These are phyloP conservation scores for Fusarium luffae DNA, from an alignment of 2,329 filamentous ascomycete species.

Conservation along the genomic window DNA sequence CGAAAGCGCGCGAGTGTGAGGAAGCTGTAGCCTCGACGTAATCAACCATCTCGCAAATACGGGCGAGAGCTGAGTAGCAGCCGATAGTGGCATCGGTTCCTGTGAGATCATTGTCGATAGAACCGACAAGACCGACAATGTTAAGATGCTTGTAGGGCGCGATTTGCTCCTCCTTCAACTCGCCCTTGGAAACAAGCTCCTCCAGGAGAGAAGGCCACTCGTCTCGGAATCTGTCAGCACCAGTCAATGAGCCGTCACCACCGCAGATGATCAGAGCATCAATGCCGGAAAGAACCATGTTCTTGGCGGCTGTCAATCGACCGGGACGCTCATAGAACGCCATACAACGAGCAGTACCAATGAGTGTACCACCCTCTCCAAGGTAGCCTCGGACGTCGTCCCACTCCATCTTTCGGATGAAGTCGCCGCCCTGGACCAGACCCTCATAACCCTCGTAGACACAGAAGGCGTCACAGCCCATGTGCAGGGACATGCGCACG, in stretches of 20 bases:
- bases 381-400: conserved; percentile 94
- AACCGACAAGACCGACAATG: conserved; percentile 95
- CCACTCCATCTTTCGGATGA: conserved; percentile 91
- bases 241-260: conserved; percentile 95
- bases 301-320: conserved; percentile 87
- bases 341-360: conserved; percentile 94
- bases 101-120: conserved; percentile 98
- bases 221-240: conserved; percentile 89
- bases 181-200: conserved; percentile 80
- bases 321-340: conserved; percentile 90
- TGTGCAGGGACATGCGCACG: conserved; percentile 89
- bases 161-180: conserved; percentile 77
- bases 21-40: conserved; percentile 95
- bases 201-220: conserved; percentile 92
- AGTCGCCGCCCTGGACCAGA: conserved; percentile 85
- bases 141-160: conserved; percentile 87
- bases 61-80: conserved; percentile 90
- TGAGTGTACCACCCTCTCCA: conserved; percentile 93
- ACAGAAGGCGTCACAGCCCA: conserved; percentile 81
- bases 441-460: conserved; percentile 97
- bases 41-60: conserved; percentile 96
- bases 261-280: conserved; percentile 97
- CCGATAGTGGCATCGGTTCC: conserved; percentile 98
- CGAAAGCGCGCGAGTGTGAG: conserved; percentile 95
- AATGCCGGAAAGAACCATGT: conserved; percentile 92